Percentiles rank a stretch among this genome's conserved stretches.
phyloP scores from a whole-genome alignment of 306 rosid genomes.

The Pyrus betulifolia region DNA sequence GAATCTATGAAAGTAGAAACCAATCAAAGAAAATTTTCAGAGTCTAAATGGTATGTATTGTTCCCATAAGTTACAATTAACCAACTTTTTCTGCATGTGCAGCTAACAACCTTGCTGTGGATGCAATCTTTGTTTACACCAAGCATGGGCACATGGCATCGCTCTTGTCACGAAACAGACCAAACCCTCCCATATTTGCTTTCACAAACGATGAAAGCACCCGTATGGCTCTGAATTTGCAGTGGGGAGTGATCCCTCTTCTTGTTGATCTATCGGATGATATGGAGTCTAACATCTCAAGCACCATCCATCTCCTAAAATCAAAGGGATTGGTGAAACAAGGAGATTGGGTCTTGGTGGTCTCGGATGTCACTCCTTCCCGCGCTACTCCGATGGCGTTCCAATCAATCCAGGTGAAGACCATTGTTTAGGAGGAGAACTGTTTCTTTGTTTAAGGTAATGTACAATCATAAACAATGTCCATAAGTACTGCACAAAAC shows the following conservation, averaged over 20 bases:
- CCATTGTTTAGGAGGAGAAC: slow-evolving; percentile 27
- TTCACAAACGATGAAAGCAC: slow-evolving; percentile 55
- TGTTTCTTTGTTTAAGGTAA: neutral
- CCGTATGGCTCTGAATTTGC: slow-evolving; percentile 66
- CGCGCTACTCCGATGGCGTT: slow-evolving; percentile 40
- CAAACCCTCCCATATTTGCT: slow-evolving; percentile 84
- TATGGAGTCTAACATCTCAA: slow-evolving; percentile 59
- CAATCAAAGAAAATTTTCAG: neutral
- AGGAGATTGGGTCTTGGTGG: slow-evolving; percentile 64
- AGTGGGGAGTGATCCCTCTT: slow-evolving; percentile 81
- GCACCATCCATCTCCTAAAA: slow-evolving; percentile 51
- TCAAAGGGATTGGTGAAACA: slow-evolving; percentile 47
- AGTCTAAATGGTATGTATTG: neutral
- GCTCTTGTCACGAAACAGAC: slow-evolving; percentile 71
- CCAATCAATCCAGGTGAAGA: slow-evolving; percentile 83
- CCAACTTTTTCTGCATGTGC: slow-evolving; percentile 18
- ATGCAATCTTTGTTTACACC: slow-evolving; percentile 83
- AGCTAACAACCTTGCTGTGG: slow-evolving; percentile 91
- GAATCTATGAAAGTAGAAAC: neutral
- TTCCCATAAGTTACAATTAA: neutral
- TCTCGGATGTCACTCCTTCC: slow-evolving; percentile 59
- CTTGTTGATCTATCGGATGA: slow-evolving; percentile 59
- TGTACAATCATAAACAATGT: neutral
- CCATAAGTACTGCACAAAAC: neutral
- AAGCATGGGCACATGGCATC: slow-evolving; percentile 86